Conservation (phyloP, 2,329 filamentous ascomycete species). For the Lachnum nothofagi region DNA sequence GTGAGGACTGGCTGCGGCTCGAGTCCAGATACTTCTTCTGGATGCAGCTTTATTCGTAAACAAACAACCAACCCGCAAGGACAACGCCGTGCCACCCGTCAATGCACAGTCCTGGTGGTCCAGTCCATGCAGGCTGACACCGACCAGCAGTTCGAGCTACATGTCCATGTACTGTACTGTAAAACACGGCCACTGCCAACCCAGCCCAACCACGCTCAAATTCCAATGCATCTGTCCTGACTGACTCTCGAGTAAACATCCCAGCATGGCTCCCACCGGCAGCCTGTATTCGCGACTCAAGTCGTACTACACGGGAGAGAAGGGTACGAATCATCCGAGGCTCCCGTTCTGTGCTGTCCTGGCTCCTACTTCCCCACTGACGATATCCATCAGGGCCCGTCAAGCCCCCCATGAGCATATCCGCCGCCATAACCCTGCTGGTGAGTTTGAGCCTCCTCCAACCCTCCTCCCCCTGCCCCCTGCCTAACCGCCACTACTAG, state of each 20-base stretch:
- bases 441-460: constrained; percentile 13
- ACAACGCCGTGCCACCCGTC: too few species aligned
- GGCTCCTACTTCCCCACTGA: constrained; percentile 1
- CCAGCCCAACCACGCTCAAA: background rate
- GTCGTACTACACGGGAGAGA: constrained; percentile 22
- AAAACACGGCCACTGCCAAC: background rate
- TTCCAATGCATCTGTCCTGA: constrained; percentile 6
- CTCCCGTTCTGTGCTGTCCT: too few species aligned
- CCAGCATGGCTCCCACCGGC: constrained; percentile 27
- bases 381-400: constrained; percentile 22
- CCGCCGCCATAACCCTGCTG: constrained; percentile 23
- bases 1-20: too few species aligned
- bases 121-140: too few species aligned
- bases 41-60: too few species aligned
- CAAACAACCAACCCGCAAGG: too few species aligned
- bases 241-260: background rate
- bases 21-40: too few species aligned
- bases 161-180: too few species aligned
- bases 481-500: constrained; percentile 38
- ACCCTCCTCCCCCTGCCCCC: background rate
- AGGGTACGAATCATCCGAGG: constrained; percentile 26
- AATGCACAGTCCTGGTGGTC: too few species aligned
- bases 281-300: constrained; percentile 23
- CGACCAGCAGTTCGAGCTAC: too few species aligned
- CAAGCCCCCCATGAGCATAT: constrained; percentile 26